A percentile compares a stretch with the other conserved stretches of the same genome.
Conservation (phyloP, 768 basidiomycete genomes). For the Tricholoma hemisulphureum region DNA sequence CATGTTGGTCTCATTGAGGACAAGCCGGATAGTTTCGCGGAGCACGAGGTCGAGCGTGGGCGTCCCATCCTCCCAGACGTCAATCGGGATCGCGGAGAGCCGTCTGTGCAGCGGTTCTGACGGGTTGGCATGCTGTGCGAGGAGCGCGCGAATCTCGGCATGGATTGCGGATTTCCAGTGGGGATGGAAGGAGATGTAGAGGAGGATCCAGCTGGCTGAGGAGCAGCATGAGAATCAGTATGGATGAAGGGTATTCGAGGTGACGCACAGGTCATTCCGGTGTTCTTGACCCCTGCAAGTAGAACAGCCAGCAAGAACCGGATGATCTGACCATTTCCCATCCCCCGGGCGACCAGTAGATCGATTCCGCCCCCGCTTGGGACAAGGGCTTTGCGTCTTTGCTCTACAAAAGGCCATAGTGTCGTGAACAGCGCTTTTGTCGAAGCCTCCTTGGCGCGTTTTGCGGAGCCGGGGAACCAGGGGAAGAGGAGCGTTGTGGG, state of each 20-base stretch:
- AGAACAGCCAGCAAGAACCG: conserved; percentile 32
- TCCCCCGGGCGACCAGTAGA: conserved; percentile 29
- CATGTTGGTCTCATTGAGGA: conserved; percentile 25
- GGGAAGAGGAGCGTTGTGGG: conserved; percentile 32
- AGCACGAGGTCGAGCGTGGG: conserved; percentile 36
- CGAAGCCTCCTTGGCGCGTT: conserved; percentile 27
- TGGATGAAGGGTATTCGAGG: not conserved
- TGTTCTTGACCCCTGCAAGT: conserved; percentile 38
- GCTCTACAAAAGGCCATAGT: conserved; percentile 25
- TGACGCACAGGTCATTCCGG: not conserved
- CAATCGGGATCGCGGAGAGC: conserved; percentile 33
- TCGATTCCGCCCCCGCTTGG: conserved; percentile 34
- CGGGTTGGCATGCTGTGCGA: conserved; percentile 27
- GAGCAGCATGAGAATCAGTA: not conserved
- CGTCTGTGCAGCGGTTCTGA: conserved; percentile 33
- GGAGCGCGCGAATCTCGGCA: conserved; percentile 28
- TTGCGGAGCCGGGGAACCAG: conserved; percentile 32
- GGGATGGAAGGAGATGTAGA: conserved; percentile 32
- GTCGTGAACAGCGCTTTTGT: conserved; percentile 28
- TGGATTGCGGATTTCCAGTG: conserved; percentile 33
- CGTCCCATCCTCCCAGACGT: conserved; percentile 42
- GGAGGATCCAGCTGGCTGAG: conserved; percentile 36
- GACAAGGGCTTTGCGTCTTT: conserved; percentile 21
- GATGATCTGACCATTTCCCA: conserved; percentile 23
- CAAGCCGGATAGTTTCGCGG: conserved; percentile 40